Percentiles rank a stretch among this genome's conserved stretches.
Evolutionary conservation across 2,329 filamentous ascomycete genomes (phyloP).

Genomic region (Orbilia oligospora): DNA sequence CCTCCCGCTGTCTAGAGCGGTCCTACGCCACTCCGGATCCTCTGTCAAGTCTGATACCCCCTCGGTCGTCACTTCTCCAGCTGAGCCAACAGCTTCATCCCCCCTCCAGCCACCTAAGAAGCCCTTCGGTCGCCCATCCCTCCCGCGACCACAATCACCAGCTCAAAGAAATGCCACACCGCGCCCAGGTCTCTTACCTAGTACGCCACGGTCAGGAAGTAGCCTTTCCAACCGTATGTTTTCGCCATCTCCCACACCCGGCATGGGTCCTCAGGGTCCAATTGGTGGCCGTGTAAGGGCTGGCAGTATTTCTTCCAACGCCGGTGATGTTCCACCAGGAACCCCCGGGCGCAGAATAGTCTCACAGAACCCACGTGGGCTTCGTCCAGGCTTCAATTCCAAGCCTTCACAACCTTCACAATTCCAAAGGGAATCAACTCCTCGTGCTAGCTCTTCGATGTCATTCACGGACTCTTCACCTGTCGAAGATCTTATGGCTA

Average conservation of each 20-base stretch:
- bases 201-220: constrained; percentile 63
- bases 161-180: constrained; percentile 48
- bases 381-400: constrained; percentile 40
- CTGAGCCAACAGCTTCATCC: constrained; percentile 48
- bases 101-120: constrained; percentile 65
- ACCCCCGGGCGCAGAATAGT: constrained; percentile 19
- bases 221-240: constrained; percentile 63
- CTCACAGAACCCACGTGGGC: constrained; percentile 38
- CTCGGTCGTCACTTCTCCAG: constrained; percentile 53
- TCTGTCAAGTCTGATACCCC: constrained; percentile 64
- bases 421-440: constrained; percentile 7
- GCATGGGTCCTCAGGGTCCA: constrained; percentile 43
- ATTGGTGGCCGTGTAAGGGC: constrained; percentile 51
- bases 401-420: constrained; percentile 33
- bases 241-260: constrained; percentile 63
- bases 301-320: constrained; percentile 62
- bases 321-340: constrained; percentile 61
- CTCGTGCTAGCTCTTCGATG: constrained; percentile 37
- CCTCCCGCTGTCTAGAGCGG: constrained; percentile 85
- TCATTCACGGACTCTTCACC: constrained; percentile 52
- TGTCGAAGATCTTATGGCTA: constrained; percentile 20
- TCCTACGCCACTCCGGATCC: constrained; percentile 75
- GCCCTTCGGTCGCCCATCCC: constrained; percentile 55
- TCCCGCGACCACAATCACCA: constrained; percentile 60
- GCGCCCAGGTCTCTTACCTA: constrained; percentile 61